Conservation (phyloP, 2,329 filamentous ascomycete species). For the Elsinoe batatas region DNA sequence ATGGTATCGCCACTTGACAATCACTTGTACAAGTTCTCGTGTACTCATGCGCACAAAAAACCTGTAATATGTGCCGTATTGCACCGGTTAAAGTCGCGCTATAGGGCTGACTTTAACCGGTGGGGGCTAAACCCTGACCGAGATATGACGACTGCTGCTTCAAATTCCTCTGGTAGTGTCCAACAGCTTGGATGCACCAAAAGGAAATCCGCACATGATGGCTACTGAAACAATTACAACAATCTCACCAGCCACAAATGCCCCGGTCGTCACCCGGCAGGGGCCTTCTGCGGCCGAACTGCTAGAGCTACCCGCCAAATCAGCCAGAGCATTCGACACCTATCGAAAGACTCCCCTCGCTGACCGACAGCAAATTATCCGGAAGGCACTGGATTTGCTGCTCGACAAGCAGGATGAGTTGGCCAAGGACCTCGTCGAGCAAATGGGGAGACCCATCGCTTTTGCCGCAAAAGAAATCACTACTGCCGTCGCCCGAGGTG, state of each 20-base stretch:
- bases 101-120: too few relatives aligned
- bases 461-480: constrained; percentile 75
- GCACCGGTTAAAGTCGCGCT: too few relatives aligned
- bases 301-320: constrained; percentile 57
- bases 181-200: neutral
- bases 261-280: constrained; percentile 68
- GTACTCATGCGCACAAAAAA: too few relatives aligned
- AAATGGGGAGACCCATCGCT: constrained; percentile 89
- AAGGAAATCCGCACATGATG: constrained; percentile 34
- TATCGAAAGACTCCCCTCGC: constrained; percentile 66
- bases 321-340: constrained; percentile 63
- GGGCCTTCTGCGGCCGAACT: constrained; percentile 64
- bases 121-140: too few relatives aligned
- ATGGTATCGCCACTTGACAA: neutral
- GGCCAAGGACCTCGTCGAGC: constrained; percentile 74
- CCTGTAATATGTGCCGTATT: too few relatives aligned
- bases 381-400: constrained; percentile 65
- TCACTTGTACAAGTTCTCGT: neutral
- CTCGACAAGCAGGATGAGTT: constrained; percentile 65
- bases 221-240: constrained; percentile 53
- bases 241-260: constrained; percentile 83
- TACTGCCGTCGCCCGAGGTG: constrained; percentile 74
- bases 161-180: neutral
- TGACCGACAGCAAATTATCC: constrained; percentile 70
- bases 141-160: constrained; percentile 14